Conservation (phyloP, 305 asterid species). For the Fraxinus dipetala region DNA sequence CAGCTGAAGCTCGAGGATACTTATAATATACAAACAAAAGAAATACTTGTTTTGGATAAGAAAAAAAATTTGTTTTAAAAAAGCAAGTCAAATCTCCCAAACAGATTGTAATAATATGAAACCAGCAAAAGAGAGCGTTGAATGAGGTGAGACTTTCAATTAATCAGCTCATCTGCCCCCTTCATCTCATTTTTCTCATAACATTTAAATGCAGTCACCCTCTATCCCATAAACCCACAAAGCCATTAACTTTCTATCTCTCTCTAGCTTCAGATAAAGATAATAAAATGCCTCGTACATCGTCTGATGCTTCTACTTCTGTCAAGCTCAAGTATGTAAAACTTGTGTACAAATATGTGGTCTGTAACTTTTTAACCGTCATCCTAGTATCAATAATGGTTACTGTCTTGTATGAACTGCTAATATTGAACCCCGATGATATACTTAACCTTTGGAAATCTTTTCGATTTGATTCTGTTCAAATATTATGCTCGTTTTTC, state of each 20-base stretch:
- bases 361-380: constrained; percentile 8
- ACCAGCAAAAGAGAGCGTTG: constrained; percentile 7
- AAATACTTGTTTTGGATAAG: neutral
- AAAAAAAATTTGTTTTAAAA: neutral
- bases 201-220: neutral
- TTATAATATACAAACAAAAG: no score
- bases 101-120: neutral
- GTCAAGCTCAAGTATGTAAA: constrained; percentile 12
- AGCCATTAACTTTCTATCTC: neutral
- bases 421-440: neutral
- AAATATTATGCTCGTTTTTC: neutral
- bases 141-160: constrained; percentile 14
- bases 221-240: neutral
- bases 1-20: neutral
- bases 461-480: neutral
- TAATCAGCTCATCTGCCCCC: constrained; percentile 10
- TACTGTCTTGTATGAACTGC: neutral
- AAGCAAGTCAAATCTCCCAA: neutral
- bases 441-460: neutral
- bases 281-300: neutral
- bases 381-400: constrained; percentile 1
- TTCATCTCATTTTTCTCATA: neutral
- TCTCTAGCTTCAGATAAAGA: neutral
- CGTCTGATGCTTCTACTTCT: neutral
- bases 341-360: constrained; percentile 10